Evolutionary conservation across 1,284 basidiomycete genomes (phyloP), one percentile per base, ranked within the genome.

Genomic region (Hemileia vastatrix): DNA sequence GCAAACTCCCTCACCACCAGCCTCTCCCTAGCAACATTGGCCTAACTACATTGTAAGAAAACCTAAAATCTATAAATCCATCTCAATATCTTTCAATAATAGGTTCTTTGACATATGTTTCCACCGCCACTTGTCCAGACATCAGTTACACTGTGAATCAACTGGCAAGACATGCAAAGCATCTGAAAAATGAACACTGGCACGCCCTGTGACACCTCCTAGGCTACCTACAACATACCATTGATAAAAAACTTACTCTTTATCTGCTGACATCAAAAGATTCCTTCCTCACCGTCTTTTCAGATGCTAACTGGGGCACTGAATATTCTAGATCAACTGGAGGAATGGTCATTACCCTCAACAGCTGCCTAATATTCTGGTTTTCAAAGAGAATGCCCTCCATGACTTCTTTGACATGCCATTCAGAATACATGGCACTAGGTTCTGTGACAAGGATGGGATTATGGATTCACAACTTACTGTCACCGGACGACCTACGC

Each of bases 371-470:
- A n/a, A 43, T 58, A 0, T 13, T 48, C 2, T 58, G 57, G 57
- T n/a, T n/a, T 3, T 58, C 48, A 5, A 49, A 43, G 27, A 1
- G 45, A 2, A n/a, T 49, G 3, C 15, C 45, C 0, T 45, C 45
- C 1, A 31, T 57, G 0, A 47, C 45, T 2, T 15, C 45, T 8
- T 57, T 47, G 5, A 57, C 56, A 2, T 27, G 43, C 1, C 56
- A 58, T 9, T 31, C 47, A 2, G 57, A 58, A 24, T 58, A 58
- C 32, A 58, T 58, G 57, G 57, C 57, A 1, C 0, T 58, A n/a
- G 32, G 57, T 0, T 3, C n/a, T 0, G 57, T 18, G 1, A 19
- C 31, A 2, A 4, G 48, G 33, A 6, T 36, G 1, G 31, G 18
- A 1, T 3, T 43, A 1, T 58, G 57, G 57, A 8, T 58, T 27